Base-by-base conservation (phyloP, 768 basidiomycete genomes). In the Obba rivulosa region DNA sequence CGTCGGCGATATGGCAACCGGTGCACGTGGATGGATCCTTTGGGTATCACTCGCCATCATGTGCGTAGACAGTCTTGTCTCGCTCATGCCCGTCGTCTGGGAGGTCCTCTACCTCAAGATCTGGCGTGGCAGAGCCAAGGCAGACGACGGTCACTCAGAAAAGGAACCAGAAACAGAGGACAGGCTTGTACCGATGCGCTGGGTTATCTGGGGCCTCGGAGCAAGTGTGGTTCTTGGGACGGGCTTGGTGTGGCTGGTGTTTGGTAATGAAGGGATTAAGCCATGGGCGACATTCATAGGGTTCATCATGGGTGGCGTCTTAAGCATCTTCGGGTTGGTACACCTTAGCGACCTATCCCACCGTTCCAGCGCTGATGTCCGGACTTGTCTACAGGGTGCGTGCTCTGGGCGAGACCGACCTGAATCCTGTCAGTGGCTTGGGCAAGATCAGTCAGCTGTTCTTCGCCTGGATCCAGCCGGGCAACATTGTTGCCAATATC, bases 401-500 rank as follows among this genome's bases (percentile, higher is more conserved):
- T 39, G 94, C 95, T 1, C 69, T 98, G 28, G 95, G 95, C 45
- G 94, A 97, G 69, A 98, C 95, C 2, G 95, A 98, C 64, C 69
- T 98, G 34, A 92, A 91, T 60, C 90, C 90, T 0, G 91, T 93
- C 34, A 89, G 89, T 37, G 95, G 93, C 1, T 73, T 97, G 31
- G 95, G 95, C 2, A 98, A 98, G 66, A 84, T 97, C 53, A 92
- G 88, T 18, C 95, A 98, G 60, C 74, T 98, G 16, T 74, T 96
- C 50, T 98, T 98, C 57, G 93, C 93, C 7, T 85, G 94, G 74
- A 78, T 96, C 35, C 92, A 94, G 61, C 92, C 93, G 2, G 89
- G 91, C 20, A 95, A 95, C 60, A 81, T 96, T 17, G 91, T 96
- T n/a, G 95, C 95, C 1, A 98, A 97, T 61, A 88, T 98, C 60